Evolutionary conservation across 2,329 filamentous ascomycete species (phyloP), one percentile per base, ranked within the genome.

Genomic region (Delphinella strobiligena): DNA sequence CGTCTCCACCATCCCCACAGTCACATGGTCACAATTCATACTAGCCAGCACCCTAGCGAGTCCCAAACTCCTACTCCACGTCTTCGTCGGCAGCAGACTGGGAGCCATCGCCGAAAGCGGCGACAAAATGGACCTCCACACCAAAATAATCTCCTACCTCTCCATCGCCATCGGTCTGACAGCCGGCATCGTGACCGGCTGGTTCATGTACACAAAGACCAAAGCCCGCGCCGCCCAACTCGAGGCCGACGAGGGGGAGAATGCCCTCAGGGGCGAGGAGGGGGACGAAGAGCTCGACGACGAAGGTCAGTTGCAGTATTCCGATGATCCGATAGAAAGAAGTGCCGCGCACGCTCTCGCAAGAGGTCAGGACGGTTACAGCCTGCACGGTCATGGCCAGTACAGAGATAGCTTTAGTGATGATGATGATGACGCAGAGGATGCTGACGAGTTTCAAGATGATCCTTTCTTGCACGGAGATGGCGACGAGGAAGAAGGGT

Each of bases 1-100:
- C 45, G 75, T 98, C 40, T 86, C 86, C 19, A 96, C 91, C 1
- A 88, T 98, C 45, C 88, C 88, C 2, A 93, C 82, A 22, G 84
- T 98, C 24, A 73, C 79, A 17, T 82, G 83, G 31, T 59, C 72
- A 44, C 74, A 74, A 34, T 96, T 93, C 63, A 80, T 79, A 22
- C 58, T 87, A 34, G 89, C 91, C 4, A 96, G 89, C 0, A 80
- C 84, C 2, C 65, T 89, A 12, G 79, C 87, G 9, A 77, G 73
- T 11, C 91, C 91, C 5, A 98, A 96, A 55, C 69, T 98, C 14
- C 69, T 96, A 43, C 78, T 98, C 37, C 85, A 93, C 56, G 77
- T 93, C 51, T 98, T 95, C 63, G 86, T 98, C 52, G 91, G 91
- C 45, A 80, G 75, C 53, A 75, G 87, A 40, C 68, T 98, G 12